Evolutionary conservation across 768 basidiomycete genomes (phyloP), one percentile per base, ranked within the genome.

Genomic region (Rhizopogon rudus): DNA sequence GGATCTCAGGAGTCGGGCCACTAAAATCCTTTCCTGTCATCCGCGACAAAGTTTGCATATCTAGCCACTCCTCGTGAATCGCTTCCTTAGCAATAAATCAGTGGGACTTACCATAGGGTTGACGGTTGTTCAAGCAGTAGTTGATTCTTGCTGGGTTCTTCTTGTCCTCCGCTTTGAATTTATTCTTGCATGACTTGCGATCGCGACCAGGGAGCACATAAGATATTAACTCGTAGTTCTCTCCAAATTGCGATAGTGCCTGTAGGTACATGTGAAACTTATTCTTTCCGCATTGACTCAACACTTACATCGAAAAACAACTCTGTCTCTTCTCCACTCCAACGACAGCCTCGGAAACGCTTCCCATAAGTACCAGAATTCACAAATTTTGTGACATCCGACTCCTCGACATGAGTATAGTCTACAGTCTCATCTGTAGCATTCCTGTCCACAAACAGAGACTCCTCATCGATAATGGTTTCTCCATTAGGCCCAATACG

Each of bases 181-280:
- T 96, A 69, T 91, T 88, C 71, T 92, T 93, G 69, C 94, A 93
- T 28, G 93, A 86, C 64, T 88, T 91, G 17, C 93, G 80, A 64
- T 92, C 89, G 14, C 93, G 86, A 16, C 87, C 86, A 40, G 91
- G 91, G 17, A 96, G 77, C 12, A 93, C 78, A 61, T 85, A 86
- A 3, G 93, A 89, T 57, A 96, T 93, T 41, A 95, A 79, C 67
- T 95, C 93, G 64, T 95, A 96, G 62, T 95, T 93, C 67, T 93
- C 90, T 33, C 92, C 92, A 61, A 92, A 93, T 65, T 93, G 92
- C 3, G 85, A 79, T 31, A 95, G 73, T n/a, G 90, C 91, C 93
- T 95, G 63, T 35, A 29, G 3, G 52, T 69, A 14, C 61, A 53
- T 51, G n/a, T 60, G 40, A 25, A 46, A 17, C 33, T 49, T 16